Evolutionary conservation across 1,139 yeast genomes (phyloP).

Genomic region (Meyerozyma athensensis): DNA sequence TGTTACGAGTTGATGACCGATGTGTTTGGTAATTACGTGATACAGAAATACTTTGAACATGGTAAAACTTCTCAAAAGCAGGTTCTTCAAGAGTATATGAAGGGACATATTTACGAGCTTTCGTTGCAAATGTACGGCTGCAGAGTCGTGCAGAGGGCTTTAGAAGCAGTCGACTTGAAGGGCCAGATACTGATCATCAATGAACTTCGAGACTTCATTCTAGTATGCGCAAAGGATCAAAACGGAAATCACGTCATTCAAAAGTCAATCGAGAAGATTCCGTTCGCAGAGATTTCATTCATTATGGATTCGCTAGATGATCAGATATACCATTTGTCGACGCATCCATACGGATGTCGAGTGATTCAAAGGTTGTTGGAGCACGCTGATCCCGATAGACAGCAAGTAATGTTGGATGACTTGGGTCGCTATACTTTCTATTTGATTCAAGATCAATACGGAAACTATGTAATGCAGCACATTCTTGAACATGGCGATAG

Average conservation of each 20-base stretch:
- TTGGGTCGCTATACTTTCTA: conserved; percentile 68
- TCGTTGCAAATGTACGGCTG: conserved; percentile 97
- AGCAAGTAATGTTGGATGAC: conserved; percentile 61
- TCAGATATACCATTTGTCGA: conserved; percentile 83
- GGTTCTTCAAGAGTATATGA: conserved; percentile 68
- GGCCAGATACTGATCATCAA: conserved; percentile 67
- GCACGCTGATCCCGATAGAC: conserved; percentile 60
- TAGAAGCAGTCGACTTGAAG: conserved; percentile 65
- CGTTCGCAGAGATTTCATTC: conserved; percentile 65
- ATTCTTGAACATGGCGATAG: conserved; percentile 75
- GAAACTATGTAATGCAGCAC: conserved; percentile 96
- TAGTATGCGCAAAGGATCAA: conserved; percentile 87
- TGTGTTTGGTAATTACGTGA: conserved; percentile 96
- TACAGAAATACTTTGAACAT: conserved; percentile 87
- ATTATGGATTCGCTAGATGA: conserved; percentile 68
- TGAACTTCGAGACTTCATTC: conserved; percentile 68
- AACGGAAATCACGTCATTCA: conserved; percentile 98
- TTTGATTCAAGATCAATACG: conserved; percentile 92
- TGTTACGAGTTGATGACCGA: conserved; percentile 86
- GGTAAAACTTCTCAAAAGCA: conserved; percentile 71
- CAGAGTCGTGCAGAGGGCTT: conserved; percentile 91
- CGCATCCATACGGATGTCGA: conserved; percentile 97
- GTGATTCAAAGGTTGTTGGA: conserved; percentile 91
- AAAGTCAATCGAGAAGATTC: conserved; percentile 85
- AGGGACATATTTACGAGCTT: conserved; percentile 67